Evolutionary conservation across 225 moss, liverwort and hornwort genomes (phyloP), one percentile per base, ranked within the genome.

Genomic region (Climacium dendroides): DNA sequence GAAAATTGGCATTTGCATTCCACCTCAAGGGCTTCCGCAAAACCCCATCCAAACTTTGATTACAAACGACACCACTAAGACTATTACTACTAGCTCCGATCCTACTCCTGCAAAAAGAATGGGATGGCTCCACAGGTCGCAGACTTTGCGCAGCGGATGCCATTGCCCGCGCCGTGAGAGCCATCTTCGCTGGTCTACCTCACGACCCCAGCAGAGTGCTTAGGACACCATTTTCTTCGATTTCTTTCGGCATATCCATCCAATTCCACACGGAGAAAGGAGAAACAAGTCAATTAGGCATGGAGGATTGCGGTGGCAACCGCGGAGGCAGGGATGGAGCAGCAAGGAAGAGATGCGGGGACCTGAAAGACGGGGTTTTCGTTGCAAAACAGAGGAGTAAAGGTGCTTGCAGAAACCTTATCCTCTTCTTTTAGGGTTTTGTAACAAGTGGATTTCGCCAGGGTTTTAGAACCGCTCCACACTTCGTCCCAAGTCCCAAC

Each of bases 1-100:
- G 88, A 79, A 84, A 88, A 84, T 78, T 88, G 52, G 61, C 88
- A 84, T 78, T 61, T 23, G 60, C 69, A 78, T 88, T 88, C 88
- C 88, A 83, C 26, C 69, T 39, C 53, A 84, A 84, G 18, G 48
- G 65, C 19, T 64, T 55, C 41, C 87, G 39, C 24, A 39, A 73
- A 73, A 63, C 74, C 60, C 52, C 13, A 35, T 19, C 32, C 41
- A 63, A 63, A 59, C 30, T 74, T 73, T 30, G 62, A 61, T 87
- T 80, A 41, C 37, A 80, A 26, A 63, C 30, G 29, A 78, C 78
- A 79, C 52, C 34, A 61, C 32, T 17, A 13, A 71, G 53, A 53
- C 41, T 26, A 61, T 28, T 60, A 50, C 71, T 58, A 71, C 16
- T 32, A 35, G 78, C 70, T 60, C 52, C 34, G 61, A 80, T 61